Evolutionary conservation across 2,329 filamentous ascomycete species (phyloP).

Genomic region (Triangularia verruculosa): DNA sequence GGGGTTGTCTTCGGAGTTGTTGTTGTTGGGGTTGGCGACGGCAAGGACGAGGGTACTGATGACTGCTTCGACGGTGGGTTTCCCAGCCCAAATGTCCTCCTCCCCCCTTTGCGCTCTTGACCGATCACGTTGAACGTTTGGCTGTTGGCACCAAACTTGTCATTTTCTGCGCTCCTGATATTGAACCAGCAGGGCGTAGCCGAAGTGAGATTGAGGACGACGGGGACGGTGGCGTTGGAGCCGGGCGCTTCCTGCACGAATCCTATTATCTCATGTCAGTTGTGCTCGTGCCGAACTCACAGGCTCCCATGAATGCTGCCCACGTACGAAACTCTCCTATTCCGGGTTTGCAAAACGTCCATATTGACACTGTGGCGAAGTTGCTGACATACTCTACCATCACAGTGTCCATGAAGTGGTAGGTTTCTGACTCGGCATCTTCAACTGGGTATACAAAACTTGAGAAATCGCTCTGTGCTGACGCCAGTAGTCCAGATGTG

Average conservation of each 20-base stretch:
- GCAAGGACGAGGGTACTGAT: neutral
- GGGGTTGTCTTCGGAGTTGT: too few relatives aligned
- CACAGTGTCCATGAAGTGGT: slow-evolving; percentile 16
- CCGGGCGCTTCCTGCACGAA: slow-evolving; percentile 12
- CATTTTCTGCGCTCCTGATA: neutral
- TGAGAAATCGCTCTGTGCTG: neutral
- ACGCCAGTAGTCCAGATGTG: neutral
- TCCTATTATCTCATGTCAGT: neutral
- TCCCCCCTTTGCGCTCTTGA: slow-evolving; percentile 4
- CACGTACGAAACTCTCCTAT: neutral
- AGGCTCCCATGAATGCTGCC: too few relatives aligned
- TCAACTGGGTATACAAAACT: neutral
- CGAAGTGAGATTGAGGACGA: slow-evolving; percentile 16
- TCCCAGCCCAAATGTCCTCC: neutral
- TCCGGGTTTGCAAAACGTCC: slow-evolving; percentile 11
- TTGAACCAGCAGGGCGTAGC: slow-evolving; percentile 16
- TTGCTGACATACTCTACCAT: slow-evolving; percentile 12
- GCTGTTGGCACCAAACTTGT: slow-evolving; percentile 1
- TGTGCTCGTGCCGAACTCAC: neutral
- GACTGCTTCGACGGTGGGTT: neutral
- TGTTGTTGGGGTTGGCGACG: neutral
- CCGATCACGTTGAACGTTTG: slow-evolving; percentile 8
- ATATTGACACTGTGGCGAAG: slow-evolving; percentile 1
- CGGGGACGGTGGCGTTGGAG: slow-evolving; percentile 6
- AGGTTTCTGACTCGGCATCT: neutral